Percentiles rank a stretch among this genome's conserved stretches.
Conservation (phyloP, 2,329 filamentous ascomycete genomes). For the Microdochium trichocladiopsis region DNA sequence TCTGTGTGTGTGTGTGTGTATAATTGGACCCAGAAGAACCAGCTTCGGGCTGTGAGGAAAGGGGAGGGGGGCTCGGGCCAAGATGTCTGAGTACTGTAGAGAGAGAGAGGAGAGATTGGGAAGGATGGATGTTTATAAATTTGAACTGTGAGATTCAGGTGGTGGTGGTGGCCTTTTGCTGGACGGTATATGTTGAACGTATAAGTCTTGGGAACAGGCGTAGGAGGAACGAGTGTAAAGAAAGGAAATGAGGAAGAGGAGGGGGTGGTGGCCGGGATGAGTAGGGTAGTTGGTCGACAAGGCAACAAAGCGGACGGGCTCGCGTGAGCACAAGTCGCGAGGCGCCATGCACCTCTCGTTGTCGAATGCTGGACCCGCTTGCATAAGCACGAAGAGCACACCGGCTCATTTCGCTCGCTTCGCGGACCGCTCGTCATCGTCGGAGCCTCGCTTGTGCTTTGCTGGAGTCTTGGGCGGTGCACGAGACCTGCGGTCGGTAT, state of each 20-base stretch:
- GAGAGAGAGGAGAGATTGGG: not conserved
- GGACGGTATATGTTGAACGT: not conserved
- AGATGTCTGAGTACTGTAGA: not conserved
- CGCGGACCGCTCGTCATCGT: not conserved
- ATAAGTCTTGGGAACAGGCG: not conserved
- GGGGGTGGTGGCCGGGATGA: not conserved
- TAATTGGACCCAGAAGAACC: not conserved
- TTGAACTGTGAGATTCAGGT: no score
- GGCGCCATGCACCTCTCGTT: no score
- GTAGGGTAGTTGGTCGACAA: not conserved
- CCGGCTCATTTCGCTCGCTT: not conserved
- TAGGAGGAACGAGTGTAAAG: not conserved
- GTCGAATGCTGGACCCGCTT: no score
- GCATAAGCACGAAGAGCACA: no score
- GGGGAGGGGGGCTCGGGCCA: not conserved
- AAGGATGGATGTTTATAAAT: not conserved
- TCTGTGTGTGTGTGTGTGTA: not conserved
- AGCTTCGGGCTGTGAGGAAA: not conserved
- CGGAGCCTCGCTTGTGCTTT: not conserved
- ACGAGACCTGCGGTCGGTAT: not conserved
- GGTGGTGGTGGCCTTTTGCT: no score
- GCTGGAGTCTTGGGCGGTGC: not conserved
- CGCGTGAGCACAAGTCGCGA: no score
- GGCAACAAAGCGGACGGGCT: no score
- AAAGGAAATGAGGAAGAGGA: not conserved